Base-by-base conservation (phyloP, 495 filamentous ascomycete genomes). In the Bombardia bombarda region DNA sequence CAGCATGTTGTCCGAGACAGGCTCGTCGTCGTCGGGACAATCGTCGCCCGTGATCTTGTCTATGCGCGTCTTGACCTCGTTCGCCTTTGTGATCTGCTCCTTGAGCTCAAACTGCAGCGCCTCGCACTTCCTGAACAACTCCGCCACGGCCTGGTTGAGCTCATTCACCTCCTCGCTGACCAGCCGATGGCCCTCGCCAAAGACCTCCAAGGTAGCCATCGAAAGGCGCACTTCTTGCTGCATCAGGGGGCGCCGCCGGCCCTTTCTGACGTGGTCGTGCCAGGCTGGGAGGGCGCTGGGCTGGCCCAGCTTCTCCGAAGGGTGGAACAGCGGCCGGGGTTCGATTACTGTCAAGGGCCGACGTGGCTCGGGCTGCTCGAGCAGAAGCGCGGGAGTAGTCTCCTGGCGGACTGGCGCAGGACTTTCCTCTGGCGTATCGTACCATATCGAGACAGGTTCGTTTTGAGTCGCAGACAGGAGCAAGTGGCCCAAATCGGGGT, bases 51-150 rank as follows among this genome's bases (percentile, higher is more conserved):
- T 79, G 21, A 87, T 68, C 7, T 62, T 65, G 44, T 88, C 81
- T 38, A 90, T 75, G 28, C 77, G 73, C 31, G 72, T 63, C 25
- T 78, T 80, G 4, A 84, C 73, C 58, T 86, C 77, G n/a, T 76
- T 74, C 4, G 79, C 73, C 48, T 80, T 78, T 46, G 58, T 68
- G 33, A 94, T 70, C 57, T 94, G 88, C 25, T 81, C 77, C 21
- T 66, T 62, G 39, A 94, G 70, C 59, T 94, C 87, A 2, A 69
- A 66, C 52, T 78, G 80, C 31, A 95, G 63, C 12, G 81, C 68
- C 52, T 87, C 77, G 51, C 84, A 90, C 18, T 83, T 75, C 13
- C 80, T 73, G 67, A 94, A 94, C 7, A 95, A 68, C 52, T 93
- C 86, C 1, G 88, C 78, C 2, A 86, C 88, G 9, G 85, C 87